Evolutionary conservation across 2,329 filamentous ascomycete species (phyloP), one percentile per base, ranked within the genome.

Genomic region (Fusarium ramigenum): DNA sequence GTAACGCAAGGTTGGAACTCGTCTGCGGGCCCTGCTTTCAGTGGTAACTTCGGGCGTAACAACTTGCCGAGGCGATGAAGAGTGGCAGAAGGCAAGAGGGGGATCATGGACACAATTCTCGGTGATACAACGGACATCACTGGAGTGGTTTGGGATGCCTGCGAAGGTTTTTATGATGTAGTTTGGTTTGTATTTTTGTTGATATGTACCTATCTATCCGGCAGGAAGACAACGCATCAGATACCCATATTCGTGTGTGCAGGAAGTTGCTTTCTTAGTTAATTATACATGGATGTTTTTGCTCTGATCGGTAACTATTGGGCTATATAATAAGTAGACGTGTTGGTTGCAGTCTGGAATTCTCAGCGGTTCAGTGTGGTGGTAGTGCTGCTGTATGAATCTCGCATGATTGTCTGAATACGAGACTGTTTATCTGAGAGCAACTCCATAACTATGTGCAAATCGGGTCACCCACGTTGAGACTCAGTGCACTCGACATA

Each of bases 1-100:
- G 89, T 97, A 43, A 84, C 79, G 63, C 88, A 90, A 77, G 87
- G 87, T 42, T 89, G 86, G 85, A 86, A 84, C 67, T 79, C 82
- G 23, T 84, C 80, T n/a, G 79, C 74, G 16, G 72, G 61, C 10
- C 74, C 73, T 43, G 74, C 69, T 30, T 73, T 77, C 69, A 72
- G 78, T 44, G 83, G 82, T 47, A 83, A 84, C 57, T 87, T 85
- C 77, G 85, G 83, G 54, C 80, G 84, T 60, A 86, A 84, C 68
- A 84, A 81, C 58, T 72, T 87, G 65, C 87, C 87, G 16, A 81
- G 84, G 75, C 82, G 88, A 77, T 89, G 79, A 83, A 61, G 34
- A 37, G 40, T n/a, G 34, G n/a, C 52, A 50, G 42, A 19, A 23
- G 32, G 19, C 15, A 64, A 59, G 73, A 64, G 62, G 52, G 71